These are phyloP conservation scores for Penicillium glabrum DNA, from an alignment of 2,329 filamentous ascomycete genomes.

Conservation along the genomic window DNA sequence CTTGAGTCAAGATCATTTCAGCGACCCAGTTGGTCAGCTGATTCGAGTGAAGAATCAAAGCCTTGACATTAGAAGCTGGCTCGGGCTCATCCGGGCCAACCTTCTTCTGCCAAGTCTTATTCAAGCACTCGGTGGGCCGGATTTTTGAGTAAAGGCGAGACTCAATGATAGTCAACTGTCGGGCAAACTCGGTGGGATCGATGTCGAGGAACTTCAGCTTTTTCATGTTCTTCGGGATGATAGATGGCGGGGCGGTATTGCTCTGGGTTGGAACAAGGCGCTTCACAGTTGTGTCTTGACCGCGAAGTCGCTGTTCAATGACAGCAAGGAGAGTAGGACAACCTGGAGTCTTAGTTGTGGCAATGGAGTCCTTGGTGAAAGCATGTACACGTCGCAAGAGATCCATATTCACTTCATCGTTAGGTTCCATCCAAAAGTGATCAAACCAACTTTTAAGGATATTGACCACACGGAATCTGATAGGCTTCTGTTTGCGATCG, in stretches of 20 bases:
- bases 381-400: conserved; percentile 85
- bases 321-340: conserved; percentile 80
- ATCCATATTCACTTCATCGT: conserved; percentile 79
- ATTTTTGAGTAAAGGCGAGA: conserved; percentile 94
- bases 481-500: conserved; percentile 92
- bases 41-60: conserved; percentile 94
- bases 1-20: conserved; percentile 95
- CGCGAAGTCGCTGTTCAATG: conserved; percentile 82
- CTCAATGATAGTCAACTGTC: conserved; percentile 95
- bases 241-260: conserved; percentile 78
- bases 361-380: conserved; percentile 89
- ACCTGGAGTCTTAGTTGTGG: conserved; percentile 88
- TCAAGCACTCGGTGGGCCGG: conserved; percentile 90
- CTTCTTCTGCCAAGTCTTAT: conserved; percentile 99
- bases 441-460: conserved; percentile 99
- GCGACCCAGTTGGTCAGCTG: conserved; percentile 99
- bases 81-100: conserved; percentile 68
- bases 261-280: conserved; percentile 84
- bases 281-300: conserved; percentile 81
- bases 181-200: conserved; percentile 92
- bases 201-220: conserved; percentile 98
- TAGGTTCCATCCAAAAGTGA: conserved; percentile 97
- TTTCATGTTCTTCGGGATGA: conserved; percentile 98
- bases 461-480: conserved; percentile 93
- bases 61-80: conserved; percentile 90